These are phyloP conservation scores for Rhodotorula diobovata DNA, from an alignment of 768 basidiomycete species.

Conservation along the genomic window DNA sequence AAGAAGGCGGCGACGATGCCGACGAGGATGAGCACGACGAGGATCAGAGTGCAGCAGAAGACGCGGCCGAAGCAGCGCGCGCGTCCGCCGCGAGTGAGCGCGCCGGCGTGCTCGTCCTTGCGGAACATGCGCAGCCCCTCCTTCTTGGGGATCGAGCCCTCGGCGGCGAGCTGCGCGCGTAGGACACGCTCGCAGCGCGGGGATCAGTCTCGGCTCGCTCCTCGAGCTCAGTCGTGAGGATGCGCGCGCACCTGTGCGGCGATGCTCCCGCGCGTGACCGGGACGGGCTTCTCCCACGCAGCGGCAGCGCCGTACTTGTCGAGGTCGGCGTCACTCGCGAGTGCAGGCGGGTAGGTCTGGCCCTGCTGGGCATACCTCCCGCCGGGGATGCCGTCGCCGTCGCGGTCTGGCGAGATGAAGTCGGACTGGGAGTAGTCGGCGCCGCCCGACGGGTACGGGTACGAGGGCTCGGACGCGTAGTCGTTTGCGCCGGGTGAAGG, in stretches of 20 bases:
- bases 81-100: slow-evolving; percentile 36
- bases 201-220: neutral
- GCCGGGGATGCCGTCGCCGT: slow-evolving; percentile 12
- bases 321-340: slow-evolving; percentile 3
- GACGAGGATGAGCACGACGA: slow-evolving; percentile 41
- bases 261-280: slow-evolving; percentile 36
- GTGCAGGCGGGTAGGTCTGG: slow-evolving; percentile 21
- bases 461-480: neutral
- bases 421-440: slow-evolving; percentile 15
- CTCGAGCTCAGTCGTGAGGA: too few relatives aligned
- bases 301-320: slow-evolving; percentile 1
- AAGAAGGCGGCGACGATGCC: slow-evolving; percentile 43
- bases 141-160: slow-evolving; percentile 44
- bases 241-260: slow-evolving; percentile 32
- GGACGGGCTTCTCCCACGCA: slow-evolving; percentile 16
- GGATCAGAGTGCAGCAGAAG: slow-evolving; percentile 41
- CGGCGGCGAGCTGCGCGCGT: slow-evolving; percentile 38
- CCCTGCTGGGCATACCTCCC: neutral
- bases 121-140: slow-evolving; percentile 44
- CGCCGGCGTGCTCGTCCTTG: slow-evolving; percentile 43
- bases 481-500: neutral
- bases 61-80: slow-evolving; percentile 35
- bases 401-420: slow-evolving; percentile 12
- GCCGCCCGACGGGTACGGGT: neutral
- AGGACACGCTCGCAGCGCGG: too few relatives aligned